Evolutionary conservation across 495 filamentous ascomycete species (phyloP).

Genomic region (Ramalina peruviana): DNA sequence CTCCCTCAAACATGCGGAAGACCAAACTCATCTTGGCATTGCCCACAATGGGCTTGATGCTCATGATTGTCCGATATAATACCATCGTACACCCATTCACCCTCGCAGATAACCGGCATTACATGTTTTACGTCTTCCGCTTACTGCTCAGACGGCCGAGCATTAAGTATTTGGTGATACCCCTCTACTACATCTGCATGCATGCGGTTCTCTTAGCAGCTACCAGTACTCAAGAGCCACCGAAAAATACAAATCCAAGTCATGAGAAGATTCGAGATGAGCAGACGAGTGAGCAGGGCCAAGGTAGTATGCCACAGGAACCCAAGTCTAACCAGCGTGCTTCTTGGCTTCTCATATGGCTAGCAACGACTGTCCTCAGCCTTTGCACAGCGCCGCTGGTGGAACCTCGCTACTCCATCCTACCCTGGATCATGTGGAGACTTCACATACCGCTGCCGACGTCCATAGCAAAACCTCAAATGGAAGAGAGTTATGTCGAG

Average conservation of each 20-base stretch:
- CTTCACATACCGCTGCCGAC: constrained; percentile 49
- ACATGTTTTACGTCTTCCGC: constrained; percentile 91
- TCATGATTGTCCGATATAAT: constrained; percentile 58
- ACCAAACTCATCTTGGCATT: constrained; percentile 23
- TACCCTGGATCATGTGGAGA: constrained; percentile 91
- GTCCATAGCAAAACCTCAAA: constrained; percentile 15
- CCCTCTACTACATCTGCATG: constrained; percentile 44
- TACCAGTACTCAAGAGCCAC: too few species aligned
- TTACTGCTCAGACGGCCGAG: constrained; percentile 55
- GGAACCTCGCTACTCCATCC: constrained; percentile 86
- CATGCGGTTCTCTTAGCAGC: too few species aligned
- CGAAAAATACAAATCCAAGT: too few species aligned
- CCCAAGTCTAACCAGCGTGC: constrained; percentile 20
- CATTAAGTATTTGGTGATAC: constrained; percentile 53
- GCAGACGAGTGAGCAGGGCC: neutral
- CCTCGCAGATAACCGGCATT: constrained; percentile 90
- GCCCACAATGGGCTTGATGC: constrained; percentile 31
- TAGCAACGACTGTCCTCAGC: constrained; percentile 57
- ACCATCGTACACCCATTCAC: constrained; percentile 94
- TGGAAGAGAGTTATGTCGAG: constrained; percentile 9
- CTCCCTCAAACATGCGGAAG: constrained; percentile 18
- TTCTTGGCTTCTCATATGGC: constrained; percentile 53
- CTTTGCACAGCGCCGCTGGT: constrained; percentile 82
- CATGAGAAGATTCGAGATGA: too few species aligned
- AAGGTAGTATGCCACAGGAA: neutral